Evolutionary conservation across 1,284 basidiomycete genomes (phyloP), one percentile per base, ranked within the genome.

Genomic region (Limonomyces culmigenus): DNA sequence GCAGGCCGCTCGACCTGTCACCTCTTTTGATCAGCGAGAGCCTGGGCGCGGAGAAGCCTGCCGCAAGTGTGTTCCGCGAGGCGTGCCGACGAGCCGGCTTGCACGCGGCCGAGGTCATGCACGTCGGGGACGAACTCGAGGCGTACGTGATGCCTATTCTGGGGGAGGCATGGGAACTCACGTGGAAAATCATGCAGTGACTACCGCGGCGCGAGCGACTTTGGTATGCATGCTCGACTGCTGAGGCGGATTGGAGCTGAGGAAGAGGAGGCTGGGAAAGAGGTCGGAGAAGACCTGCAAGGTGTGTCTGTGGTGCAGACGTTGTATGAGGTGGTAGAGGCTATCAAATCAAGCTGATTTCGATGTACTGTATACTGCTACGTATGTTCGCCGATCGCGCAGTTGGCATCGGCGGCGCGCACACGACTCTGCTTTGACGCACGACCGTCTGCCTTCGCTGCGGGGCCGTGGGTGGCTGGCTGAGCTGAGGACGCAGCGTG

Each of bases 91-190:
- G 45, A 23, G 42, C 45, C 11, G 40, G 52, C 19, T 40, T 67
- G 12, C 42, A 42, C 17, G 51, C 56, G 0, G 45, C 52, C 8
- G 62, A 76, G 45, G 65, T 63, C 20, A 45, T 81, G 19, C 80
- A 84, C 45, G 64, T 84, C 33, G 80, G 80, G 3, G 80, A 85
- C 48, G 78, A 83, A 43, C 48, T 79, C 25, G 49, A 60, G 32
- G 63, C 64, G 80, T 80, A 44, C 43, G 67, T 44, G 32, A 27
- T n/a, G 23, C 8, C 23, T 27, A 27, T n/a, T n/a, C n/a, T n/a
- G n/a, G n/a, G n/a, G n/a, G n/a, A n/a, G n/a, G n/a, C n/a, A n/a
- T n/a, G n/a, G n/a, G n/a, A n/a, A n/a, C n/a, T n/a, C n/a, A n/a
- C n/a, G n/a, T n/a, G n/a, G n/a, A n/a, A n/a, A n/a, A n/a, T n/a